Evolutionary conservation across 768 basidiomycete genomes (phyloP).

Genomic region (Polyporus arcularius): DNA sequence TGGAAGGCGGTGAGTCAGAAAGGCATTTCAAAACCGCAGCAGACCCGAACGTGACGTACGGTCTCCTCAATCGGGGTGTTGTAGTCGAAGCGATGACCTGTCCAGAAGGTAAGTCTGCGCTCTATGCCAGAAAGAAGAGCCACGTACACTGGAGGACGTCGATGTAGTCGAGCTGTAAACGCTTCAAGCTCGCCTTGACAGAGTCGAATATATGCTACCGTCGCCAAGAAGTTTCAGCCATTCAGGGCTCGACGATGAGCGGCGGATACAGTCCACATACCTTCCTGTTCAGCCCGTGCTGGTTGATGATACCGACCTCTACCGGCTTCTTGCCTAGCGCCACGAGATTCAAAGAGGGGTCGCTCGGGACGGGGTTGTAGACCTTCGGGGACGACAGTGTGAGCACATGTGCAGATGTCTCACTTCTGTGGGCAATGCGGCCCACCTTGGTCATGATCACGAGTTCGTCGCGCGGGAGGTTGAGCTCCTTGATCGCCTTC

Average conservation of each 20-base stretch:
- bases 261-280: slow-evolving; percentile 22
- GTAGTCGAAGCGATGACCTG: slow-evolving; percentile 36
- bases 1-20: not conserved
- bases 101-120: not conserved
- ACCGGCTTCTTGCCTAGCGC: slow-evolving; percentile 10
- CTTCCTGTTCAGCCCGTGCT: slow-evolving; percentile 41
- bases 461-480: slow-evolving; percentile 46
- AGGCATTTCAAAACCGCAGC: not conserved
- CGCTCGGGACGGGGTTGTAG: not conserved
- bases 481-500: slow-evolving; percentile 43
- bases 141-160: slow-evolving; percentile 54
- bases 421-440: too few relatives aligned
- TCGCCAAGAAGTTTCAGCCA: too few relatives aligned
- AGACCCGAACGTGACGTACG: slow-evolving; percentile 7
- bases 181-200: slow-evolving; percentile 43
- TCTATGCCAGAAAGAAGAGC: too few relatives aligned
- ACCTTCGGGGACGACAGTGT: not conserved
- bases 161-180: slow-evolving; percentile 53
- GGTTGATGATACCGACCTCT: slow-evolving; percentile 39
- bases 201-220: slow-evolving; percentile 58
- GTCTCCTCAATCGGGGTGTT: slow-evolving; percentile 43
- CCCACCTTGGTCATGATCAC: slow-evolving; percentile 53
- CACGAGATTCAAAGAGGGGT: not conserved
- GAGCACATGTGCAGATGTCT: too few relatives aligned
- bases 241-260: not conserved